Evolutionary conservation across 202 grass and related monocot genomes (phyloP).

Genomic region (Zizania palustris): DNA sequence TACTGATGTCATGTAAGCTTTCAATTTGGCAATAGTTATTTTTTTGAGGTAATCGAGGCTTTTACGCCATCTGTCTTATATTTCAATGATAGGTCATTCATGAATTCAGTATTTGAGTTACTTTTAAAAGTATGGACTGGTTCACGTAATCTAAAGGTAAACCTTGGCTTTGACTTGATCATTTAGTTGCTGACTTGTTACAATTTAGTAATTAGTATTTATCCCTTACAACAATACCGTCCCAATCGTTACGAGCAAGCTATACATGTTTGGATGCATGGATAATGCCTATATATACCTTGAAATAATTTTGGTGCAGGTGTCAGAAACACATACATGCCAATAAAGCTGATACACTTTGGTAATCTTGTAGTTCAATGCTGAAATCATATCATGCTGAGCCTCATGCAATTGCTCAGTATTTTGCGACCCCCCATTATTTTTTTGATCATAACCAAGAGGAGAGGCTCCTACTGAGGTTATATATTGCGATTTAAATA

Average conservation of each 20-base stretch:
- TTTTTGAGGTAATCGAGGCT: conserved; percentile 40
- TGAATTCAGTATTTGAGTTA: conserved; percentile 98
- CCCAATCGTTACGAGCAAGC: conserved; percentile 16
- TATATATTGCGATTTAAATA: no score
- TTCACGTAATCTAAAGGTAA: conserved; percentile 89
- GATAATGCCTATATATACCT: conserved; percentile 8
- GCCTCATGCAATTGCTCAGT: not conserved
- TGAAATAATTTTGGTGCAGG: not conserved
- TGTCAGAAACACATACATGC: conserved; percentile 25
- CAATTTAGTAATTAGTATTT: conserved; percentile 15
- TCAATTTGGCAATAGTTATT: conserved; percentile 20
- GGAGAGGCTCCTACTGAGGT: no score
- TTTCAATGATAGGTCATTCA: conserved; percentile 77
- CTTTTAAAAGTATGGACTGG: conserved; percentile 86
- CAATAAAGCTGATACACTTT: not conserved
- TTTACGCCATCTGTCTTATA: conserved; percentile 31
- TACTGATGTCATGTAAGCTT: conserved; percentile 92
- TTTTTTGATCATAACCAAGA: no score
- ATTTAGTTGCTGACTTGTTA: conserved; percentile 24
- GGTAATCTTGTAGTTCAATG: not conserved
- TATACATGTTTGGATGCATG: not conserved
- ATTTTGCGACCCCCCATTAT: conserved; percentile 12
- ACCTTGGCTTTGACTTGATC: not conserved
- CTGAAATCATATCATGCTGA: not conserved
- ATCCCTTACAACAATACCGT: not conserved